Percentiles rank a stretch among this genome's conserved stretches.
These are phyloP conservation scores for Globisporangium perplexum DNA, from an alignment of 352 stramenopile genomes.

Conservation along the genomic window DNA sequence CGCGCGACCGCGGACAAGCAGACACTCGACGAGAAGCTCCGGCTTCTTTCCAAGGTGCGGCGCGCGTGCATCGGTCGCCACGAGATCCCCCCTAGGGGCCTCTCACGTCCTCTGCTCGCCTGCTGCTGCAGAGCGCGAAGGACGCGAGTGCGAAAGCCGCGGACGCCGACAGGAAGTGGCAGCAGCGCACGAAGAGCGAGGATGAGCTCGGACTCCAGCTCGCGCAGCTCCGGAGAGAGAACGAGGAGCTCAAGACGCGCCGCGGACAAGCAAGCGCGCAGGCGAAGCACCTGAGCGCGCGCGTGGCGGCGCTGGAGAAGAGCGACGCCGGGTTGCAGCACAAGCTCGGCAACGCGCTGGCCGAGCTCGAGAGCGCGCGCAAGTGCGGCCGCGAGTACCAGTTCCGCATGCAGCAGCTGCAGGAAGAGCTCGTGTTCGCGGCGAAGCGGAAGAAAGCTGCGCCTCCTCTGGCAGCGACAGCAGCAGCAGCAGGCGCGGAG, in stretches of 20 bases:
- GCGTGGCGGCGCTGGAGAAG: conserved; percentile 31
- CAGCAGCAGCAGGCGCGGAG: not conserved
- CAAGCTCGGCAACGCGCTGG: conserved; percentile 29
- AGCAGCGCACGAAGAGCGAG: conserved; percentile 25
- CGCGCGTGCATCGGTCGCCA: not conserved
- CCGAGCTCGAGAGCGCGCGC: conserved; percentile 41
- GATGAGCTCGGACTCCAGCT: conserved; percentile 36
- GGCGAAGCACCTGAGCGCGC: conserved; percentile 42
- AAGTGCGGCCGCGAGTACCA: conserved; percentile 49
- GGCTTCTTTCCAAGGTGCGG: conserved; percentile 26
- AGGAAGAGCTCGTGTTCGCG: conserved; percentile 61
- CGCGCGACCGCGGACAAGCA: conserved; percentile 29
- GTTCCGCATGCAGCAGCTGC: conserved; percentile 62
- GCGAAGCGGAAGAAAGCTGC: conserved; percentile 36
- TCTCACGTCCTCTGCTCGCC: not conserved
- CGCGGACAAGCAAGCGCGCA: conserved; percentile 32
- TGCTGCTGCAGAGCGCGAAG: conserved; percentile 29
- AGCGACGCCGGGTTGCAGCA: conserved; percentile 20
- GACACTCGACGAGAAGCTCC: conserved; percentile 38
- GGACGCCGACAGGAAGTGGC: conserved; percentile 38
- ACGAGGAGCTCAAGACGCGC: conserved; percentile 43
- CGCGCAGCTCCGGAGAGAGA: conserved; percentile 39
- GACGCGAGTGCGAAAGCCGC: conserved; percentile 23
- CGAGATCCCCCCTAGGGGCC: too few species aligned
- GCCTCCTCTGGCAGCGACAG: not conserved